Base-by-base conservation (phyloP, 176 grass and related monocot species). In the Juncus inflexus region DNA sequence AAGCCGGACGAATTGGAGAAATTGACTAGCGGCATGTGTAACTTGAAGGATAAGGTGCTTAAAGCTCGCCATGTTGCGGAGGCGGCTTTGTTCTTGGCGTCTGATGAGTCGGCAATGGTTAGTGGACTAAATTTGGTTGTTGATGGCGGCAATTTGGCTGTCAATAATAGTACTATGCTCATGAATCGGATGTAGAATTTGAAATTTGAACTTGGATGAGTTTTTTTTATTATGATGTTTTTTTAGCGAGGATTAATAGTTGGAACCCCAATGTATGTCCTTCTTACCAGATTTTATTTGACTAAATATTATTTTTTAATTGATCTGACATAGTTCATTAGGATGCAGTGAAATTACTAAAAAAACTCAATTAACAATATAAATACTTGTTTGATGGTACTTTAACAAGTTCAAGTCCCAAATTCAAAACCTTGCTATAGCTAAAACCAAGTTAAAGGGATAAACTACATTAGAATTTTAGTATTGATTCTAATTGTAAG, bases 41-140 rank as follows among this genome's bases (percentile, higher is more conserved):
- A 58, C 42, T 82, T 96, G 40, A 81, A 77, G 2, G 87, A 84
- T 41, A 76, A 54, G 79, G 74, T 76, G 62, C 84, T 96, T 2
- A 77, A 81, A 6, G 69, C 77, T 0, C 12, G 58, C 3, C 78
- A 91, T 57, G 63, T 91, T 0, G 91, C 87, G 1, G 66, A 85
- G 39, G 84, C 91, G 0, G 84, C 84, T 8, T 65, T 96, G 1
- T 96, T 88, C 73, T 65, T 96, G 5, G 87, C 91, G 0, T 90
- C 87, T 8, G 81, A 96, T 61, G 78, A 96, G 73, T 85, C 79
- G 0, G 84, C 28, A 11, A 84, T 83, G 77, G 66, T 96, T 15
- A 85, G 78, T 43, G 87, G 87, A 0, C 91, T 90, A 50, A 90
- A 96, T 77, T 70, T 96, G 47, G 67, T 87, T 37, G 69, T 95